Evolutionary conservation across 805 yeast genomes (phyloP), one percentile per base, ranked within the genome.

Genomic region (Blastobotrys americana): DNA sequence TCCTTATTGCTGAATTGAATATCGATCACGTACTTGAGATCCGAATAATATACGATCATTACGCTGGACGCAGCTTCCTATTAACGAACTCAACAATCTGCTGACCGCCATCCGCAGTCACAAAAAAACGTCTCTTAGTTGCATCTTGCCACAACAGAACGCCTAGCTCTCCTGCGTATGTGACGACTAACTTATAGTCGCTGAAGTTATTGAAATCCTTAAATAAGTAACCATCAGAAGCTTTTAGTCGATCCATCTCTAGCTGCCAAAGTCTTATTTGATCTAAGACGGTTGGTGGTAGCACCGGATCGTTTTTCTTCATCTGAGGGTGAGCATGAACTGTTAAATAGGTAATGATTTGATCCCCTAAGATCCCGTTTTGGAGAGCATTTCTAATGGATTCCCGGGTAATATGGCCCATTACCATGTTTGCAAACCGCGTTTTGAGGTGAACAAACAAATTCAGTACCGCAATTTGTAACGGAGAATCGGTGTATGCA

Each of bases 261-360:
- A 93, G 70, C 67, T 93, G 97, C 99, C 99, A 93, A 43, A 93
- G 71, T 59, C 80, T 82, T 55, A 93, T 85, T 62, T 93, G 99
- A 64, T 93, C 99, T 1, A 86, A 84, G n/a, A 93, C 95, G 0
- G 96, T 93, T 0, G 97, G 96, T 3, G 97, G 97, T 9, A 93
- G 81, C 80, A 47, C 79, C 60, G 52, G 78, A 75, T 50, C 73
- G 10, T 67, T 68, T 22, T 82, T 72, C 44, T 78, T 68, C 93
- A 90, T 84, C 60, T 88, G 95, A 2, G 94, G 84, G 65, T 90
- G 97, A 0, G 97, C 96, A 68, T 93, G 96, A 0, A 88, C 76
- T 51, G 86, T 88, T 37, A 93, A 65, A 60, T 90, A 93, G 51
- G 86, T 78, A 49, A 93, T 83, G 54, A 93, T 85, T 61, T 93